These are phyloP conservation scores for Aspergillus sclerotialis DNA, from an alignment of 2,329 filamentous ascomycete genomes.

Conservation along the genomic window DNA sequence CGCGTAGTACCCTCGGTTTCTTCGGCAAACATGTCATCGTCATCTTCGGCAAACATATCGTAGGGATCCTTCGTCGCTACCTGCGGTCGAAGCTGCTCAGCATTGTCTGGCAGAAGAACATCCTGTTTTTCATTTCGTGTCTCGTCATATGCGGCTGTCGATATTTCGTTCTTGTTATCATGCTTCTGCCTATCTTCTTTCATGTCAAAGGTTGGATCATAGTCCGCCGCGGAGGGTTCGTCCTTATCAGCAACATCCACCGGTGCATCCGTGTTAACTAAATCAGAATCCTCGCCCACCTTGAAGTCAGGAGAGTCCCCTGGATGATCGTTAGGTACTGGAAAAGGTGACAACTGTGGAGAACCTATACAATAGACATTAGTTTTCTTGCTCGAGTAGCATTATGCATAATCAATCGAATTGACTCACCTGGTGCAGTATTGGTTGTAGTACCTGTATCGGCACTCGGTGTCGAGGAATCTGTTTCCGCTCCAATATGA, in stretches of 20 bases:
- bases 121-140: slow-evolving; percentile 48
- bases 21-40: slow-evolving; percentile 87
- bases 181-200: slow-evolving; percentile 70
- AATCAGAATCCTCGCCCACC: slow-evolving; percentile 59
- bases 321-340: slow-evolving; percentile 42
- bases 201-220: slow-evolving; percentile 85
- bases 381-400: slow-evolving; percentile 2
- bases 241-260: slow-evolving; percentile 50
- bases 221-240: slow-evolving; percentile 85
- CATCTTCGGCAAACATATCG: slow-evolving; percentile 59
- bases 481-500: slow-evolving; percentile 54
- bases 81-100: slow-evolving; percentile 28
- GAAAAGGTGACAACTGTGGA: slow-evolving; percentile 37
- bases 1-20: slow-evolving; percentile 50
- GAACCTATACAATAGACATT: slow-evolving; percentile 13
- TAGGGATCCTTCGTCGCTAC: slow-evolving; percentile 47
- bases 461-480: slow-evolving; percentile 46
- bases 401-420: slow-evolving; percentile 2
- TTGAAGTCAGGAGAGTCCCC: slow-evolving; percentile 53
- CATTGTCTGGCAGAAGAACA: slow-evolving; percentile 39
- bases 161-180: slow-evolving; percentile 53
- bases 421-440: slow-evolving; percentile 32
- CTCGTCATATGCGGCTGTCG: slow-evolving; percentile 53
- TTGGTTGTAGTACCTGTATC: slow-evolving; percentile 34
- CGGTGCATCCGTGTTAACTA: slow-evolving; percentile 50